A percentile compares a stretch with the other conserved stretches of the same genome.
These are phyloP conservation scores for Phaeosphaeriaceae sp. DNA, from an alignment of 2,329 filamentous ascomycete species.

Conservation along the genomic window DNA sequence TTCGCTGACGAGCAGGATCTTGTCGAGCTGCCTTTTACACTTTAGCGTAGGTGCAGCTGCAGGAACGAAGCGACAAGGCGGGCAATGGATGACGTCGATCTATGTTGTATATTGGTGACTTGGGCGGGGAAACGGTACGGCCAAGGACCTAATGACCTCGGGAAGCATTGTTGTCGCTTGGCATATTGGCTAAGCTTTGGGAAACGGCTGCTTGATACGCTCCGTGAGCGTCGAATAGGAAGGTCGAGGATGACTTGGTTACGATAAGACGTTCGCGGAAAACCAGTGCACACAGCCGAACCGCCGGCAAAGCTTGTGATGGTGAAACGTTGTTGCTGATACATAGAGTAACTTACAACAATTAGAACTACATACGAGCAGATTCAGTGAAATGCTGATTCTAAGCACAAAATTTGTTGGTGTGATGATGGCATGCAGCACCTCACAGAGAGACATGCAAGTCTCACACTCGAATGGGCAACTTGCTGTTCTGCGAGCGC, in stretches of 20 bases:
- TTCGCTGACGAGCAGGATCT: not conserved
- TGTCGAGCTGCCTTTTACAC: constrained; percentile 35
- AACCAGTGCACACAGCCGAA: not conserved
- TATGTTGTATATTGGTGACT: constrained; percentile 9
- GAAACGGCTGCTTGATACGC: constrained; percentile 1
- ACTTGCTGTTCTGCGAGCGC: no score
- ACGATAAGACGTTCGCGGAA: not conserved
- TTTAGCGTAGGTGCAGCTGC: constrained; percentile 18
- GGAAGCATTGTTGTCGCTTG: constrained; percentile 10
- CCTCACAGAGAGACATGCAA: no score
- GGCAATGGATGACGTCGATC: constrained; percentile 24
- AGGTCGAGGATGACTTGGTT: not conserved
- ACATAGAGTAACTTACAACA: no score
- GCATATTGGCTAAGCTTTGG: constrained; percentile 5
- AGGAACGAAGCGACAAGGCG: constrained; percentile 14
- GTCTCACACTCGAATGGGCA: no score
- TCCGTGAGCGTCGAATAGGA: not conserved
- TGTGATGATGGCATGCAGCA: no score
- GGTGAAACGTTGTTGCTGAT: no score
- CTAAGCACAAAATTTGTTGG: no score
- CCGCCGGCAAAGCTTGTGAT: not conserved
- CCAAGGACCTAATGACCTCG: constrained; percentile 29
- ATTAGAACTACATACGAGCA: no score
- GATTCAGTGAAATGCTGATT: no score
- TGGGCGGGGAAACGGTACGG: constrained; percentile 24